Conservation (phyloP, 257 asterid species). For the Capsicum rhomboideum region DNA sequence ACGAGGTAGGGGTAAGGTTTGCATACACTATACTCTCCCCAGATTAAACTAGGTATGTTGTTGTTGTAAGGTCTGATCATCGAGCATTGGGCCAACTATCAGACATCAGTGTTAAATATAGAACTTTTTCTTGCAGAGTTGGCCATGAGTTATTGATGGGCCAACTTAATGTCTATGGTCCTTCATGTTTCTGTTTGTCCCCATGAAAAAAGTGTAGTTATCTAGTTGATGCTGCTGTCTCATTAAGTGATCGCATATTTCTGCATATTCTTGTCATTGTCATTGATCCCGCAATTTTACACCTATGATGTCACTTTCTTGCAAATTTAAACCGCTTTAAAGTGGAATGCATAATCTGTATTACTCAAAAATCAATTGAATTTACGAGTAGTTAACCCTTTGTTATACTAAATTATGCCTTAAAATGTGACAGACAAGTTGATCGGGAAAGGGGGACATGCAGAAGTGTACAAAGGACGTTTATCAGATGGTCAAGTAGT, state of each 20-base stretch:
- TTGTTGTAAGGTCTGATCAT: neutral
- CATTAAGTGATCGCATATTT: neutral
- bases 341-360: neutral
- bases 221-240: neutral
- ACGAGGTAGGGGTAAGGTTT: too few relatives aligned
- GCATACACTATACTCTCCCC: too few relatives aligned
- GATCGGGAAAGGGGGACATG: slow-evolving; percentile 92
- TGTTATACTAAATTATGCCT: neutral
- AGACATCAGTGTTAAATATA: neutral
- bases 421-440: slow-evolving; percentile 39
- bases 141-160: neutral
- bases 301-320: neutral
- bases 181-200: neutral
- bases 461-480: slow-evolving; percentile 77
- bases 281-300: neutral
- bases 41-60: too few relatives aligned
- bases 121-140: neutral
- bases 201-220: neutral
- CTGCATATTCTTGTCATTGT: neutral
- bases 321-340: neutral
- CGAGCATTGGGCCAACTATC: neutral
- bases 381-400: neutral
- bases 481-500: slow-evolving; percentile 70
- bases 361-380: neutral
- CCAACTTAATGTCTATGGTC: neutral